Conservation (phyloP, 371 early-diverging fungal genomes). For the Funneliformis caledonium region DNA sequence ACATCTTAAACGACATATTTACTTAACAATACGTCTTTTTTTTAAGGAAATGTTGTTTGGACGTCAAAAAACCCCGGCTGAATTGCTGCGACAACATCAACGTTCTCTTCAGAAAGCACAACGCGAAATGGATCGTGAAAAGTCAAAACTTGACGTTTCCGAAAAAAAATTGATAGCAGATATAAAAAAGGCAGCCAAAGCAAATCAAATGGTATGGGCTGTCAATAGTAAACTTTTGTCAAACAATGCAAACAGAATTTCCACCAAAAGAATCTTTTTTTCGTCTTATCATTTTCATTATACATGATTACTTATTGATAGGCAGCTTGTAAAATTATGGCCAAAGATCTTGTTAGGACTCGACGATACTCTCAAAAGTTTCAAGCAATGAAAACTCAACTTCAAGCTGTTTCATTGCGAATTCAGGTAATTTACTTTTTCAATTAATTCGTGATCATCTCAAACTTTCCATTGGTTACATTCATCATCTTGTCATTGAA, state of each 20-base stretch:
- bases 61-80: slow-evolving; percentile 81
- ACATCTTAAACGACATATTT: neutral
- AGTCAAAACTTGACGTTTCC: slow-evolving; percentile 86
- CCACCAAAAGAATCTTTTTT: neutral
- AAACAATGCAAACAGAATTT: neutral
- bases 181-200: slow-evolving; percentile 91
- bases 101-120: slow-evolving; percentile 87
- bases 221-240: neutral
- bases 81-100: slow-evolving; percentile 90
- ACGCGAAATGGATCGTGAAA: slow-evolving; percentile 93
- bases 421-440: slow-evolving; percentile 71
- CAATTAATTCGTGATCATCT: neutral
- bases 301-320: slow-evolving; percentile 41
- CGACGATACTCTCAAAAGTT: slow-evolving; percentile 93
- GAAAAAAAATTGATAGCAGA: slow-evolving; percentile 95
- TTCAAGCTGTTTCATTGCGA: slow-evolving; percentile 90
- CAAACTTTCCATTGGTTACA: neutral
- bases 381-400: slow-evolving; percentile 92
- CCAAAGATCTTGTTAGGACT: slow-evolving; percentile 95
- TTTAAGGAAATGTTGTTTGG: slow-evolving; percentile 70
- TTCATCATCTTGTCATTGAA: neutral
- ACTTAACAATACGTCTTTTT: neutral
- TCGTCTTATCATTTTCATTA: neutral
- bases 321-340: slow-evolving; percentile 94
- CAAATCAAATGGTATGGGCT: slow-evolving; percentile 79